Conservation (phyloP, 495 filamentous ascomycete genomes). For the Podospora sp. region DNA sequence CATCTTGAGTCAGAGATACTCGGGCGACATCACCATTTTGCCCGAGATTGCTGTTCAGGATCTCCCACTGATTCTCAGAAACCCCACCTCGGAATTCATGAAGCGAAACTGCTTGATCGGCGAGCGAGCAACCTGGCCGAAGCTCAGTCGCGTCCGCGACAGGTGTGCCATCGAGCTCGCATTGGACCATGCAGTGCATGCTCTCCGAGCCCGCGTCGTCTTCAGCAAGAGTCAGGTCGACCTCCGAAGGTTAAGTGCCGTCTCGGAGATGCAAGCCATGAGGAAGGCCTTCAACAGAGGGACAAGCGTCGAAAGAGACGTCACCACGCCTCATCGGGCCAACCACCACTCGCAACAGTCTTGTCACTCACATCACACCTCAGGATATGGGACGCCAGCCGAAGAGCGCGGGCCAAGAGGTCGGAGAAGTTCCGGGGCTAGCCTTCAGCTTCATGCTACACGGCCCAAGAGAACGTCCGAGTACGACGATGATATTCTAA, state of each 20-base stretch:
- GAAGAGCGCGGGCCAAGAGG: conserved; percentile 12
- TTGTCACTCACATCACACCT: conserved; percentile 16
- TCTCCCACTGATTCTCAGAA: conserved; percentile 75
- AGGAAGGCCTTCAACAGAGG: conserved; percentile 12
- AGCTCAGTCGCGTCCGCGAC: conserved; percentile 77
- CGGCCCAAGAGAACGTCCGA: conserved; percentile 26
- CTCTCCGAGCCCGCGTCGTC: conserved; percentile 72
- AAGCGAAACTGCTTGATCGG: conserved; percentile 70
- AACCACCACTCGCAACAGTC: not conserved
- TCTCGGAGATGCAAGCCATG: conserved; percentile 17
- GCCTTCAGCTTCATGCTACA: conserved; percentile 33
- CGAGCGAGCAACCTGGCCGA: conserved; percentile 89
- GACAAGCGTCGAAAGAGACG: conserved; percentile 15
- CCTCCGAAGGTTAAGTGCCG: conserved; percentile 51
- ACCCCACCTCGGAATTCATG: conserved; percentile 93
- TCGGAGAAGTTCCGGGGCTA: conserved; percentile 33
- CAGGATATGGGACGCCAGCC: conserved; percentile 18
- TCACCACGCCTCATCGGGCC: not conserved
- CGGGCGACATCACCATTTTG: conserved; percentile 93
- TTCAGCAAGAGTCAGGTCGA: conserved; percentile 77
- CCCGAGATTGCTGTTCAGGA: conserved; percentile 75
- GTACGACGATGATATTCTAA: conserved; percentile 28
- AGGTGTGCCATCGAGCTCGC: conserved; percentile 85
- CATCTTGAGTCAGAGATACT: conserved; percentile 86
- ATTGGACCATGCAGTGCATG: conserved; percentile 79